These are phyloP conservation scores for Naegleria lovaniensis DNA, from an alignment of 208 protist genomes.

Conservation along the genomic window DNA sequence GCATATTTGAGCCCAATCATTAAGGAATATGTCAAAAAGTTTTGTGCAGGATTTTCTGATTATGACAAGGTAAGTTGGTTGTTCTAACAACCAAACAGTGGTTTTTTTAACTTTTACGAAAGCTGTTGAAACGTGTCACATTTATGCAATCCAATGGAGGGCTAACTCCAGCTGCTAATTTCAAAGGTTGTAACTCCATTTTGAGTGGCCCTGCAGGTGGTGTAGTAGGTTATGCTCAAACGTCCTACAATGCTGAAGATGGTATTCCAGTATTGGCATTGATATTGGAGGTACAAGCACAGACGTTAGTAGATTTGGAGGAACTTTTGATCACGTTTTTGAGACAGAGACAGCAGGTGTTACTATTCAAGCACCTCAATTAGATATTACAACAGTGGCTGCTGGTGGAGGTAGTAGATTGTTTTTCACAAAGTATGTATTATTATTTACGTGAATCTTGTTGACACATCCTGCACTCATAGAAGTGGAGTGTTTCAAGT, in stretches of 20 bases:
- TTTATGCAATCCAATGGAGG: slow-evolving; percentile 88
- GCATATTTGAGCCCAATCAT: slow-evolving; percentile 90
- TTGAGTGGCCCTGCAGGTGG: slow-evolving; percentile 85
- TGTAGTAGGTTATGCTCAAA: slow-evolving; percentile 79
- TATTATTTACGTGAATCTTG: neutral
- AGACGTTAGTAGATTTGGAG: slow-evolving; percentile 76
- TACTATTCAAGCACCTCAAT: slow-evolving; percentile 78
- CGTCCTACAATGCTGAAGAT: slow-evolving; percentile 52
- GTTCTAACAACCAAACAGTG: neutral
- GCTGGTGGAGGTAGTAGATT: slow-evolving; percentile 87
- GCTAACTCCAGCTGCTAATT: slow-evolving; percentile 70
- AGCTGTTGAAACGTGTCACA: slow-evolving; percentile 43
- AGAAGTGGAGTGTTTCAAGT: slow-evolving; percentile 69
- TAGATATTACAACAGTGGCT: slow-evolving; percentile 90
- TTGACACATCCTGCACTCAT: neutral
- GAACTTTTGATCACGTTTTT: slow-evolving; percentile 70
- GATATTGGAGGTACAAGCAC: slow-evolving; percentile 92
- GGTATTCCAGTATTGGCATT: slow-evolving; percentile 68
- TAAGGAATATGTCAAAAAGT: slow-evolving; percentile 62
- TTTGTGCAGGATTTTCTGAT: slow-evolving; percentile 55
- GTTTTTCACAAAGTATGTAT: slow-evolving; percentile 56
- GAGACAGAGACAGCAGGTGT: slow-evolving; percentile 75
- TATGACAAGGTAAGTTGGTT: slow-evolving; percentile 28
- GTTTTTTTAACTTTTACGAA: neutral
- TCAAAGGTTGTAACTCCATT: slow-evolving; percentile 79